Conservation (phyloP, 2,329 filamentous ascomycete genomes). For the Drechslerella dactyloides region DNA sequence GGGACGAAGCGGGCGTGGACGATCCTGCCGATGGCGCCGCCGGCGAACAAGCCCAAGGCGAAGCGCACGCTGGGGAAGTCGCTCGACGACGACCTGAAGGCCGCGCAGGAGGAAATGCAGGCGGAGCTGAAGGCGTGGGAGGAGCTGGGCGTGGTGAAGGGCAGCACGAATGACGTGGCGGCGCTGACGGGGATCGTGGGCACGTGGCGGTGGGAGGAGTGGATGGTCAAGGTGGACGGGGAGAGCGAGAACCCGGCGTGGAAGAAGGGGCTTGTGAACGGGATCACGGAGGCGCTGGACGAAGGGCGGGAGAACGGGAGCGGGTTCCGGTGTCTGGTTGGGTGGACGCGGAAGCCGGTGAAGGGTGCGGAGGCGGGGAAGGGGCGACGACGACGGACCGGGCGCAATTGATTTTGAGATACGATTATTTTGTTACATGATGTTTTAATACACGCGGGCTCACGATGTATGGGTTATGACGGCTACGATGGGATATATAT, state of each 20-base stretch:
- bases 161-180: conserved; percentile 74
- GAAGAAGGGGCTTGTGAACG: conserved; percentile 62
- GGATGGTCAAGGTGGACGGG: conserved; percentile 74
- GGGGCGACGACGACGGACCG: conserved; percentile 21
- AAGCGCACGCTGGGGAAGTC: conserved; percentile 58
- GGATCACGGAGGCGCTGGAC: conserved; percentile 68
- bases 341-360: conserved; percentile 69
- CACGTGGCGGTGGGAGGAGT: conserved; percentile 93
- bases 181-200: conserved; percentile 81
- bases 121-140: conserved; percentile 55
- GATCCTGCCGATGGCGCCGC: conserved; percentile 78
- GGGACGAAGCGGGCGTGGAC: conserved; percentile 85
- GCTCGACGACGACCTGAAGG: conserved; percentile 66
- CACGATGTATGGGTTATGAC: conserved; percentile 1
- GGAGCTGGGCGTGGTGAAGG: conserved; percentile 62
- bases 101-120: conserved; percentile 61
- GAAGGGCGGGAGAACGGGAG: conserved; percentile 68
- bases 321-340: conserved; percentile 68
- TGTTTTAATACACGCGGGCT: too few species aligned
- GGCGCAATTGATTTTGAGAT: neutral
- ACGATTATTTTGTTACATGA: conserved; percentile 1
- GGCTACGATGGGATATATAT: too few species aligned
- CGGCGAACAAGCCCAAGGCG: conserved; percentile 60
- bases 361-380: conserved; percentile 21
- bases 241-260: conserved; percentile 52